These are phyloP conservation scores for Abelmoschus esculentus DNA, from an alignment of 345 rosid genomes.

Conservation along the genomic window DNA sequence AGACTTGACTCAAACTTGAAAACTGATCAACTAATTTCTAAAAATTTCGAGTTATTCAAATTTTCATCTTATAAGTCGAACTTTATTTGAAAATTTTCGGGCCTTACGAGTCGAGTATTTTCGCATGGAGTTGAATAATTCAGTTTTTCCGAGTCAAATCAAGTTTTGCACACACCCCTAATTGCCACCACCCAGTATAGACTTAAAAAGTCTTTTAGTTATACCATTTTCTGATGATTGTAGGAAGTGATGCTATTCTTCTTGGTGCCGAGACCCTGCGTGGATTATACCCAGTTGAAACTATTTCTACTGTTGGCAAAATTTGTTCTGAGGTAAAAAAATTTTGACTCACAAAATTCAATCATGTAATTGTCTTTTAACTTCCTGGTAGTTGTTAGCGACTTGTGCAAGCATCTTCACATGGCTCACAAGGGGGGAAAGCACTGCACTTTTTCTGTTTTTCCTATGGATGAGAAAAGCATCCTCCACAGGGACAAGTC, in stretches of 20 bases:
- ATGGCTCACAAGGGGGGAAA: background rate
- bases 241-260: conserved; percentile 98
- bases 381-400: background rate
- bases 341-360: background rate
- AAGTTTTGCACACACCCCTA: no score
- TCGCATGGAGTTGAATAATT: no score
- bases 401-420: background rate
- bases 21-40: no score
- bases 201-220: background rate
- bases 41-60: no score
- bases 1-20: no score
- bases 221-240: background rate
- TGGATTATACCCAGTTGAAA: conserved; percentile 87
- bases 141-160: no score
- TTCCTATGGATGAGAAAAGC: background rate
- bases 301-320: conserved; percentile 80
- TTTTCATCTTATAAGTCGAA: no score
- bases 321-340: conserved; percentile 97
- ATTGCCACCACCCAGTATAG: background rate
- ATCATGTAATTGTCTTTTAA: background rate
- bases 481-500: background rate
- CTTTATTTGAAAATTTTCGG: no score
- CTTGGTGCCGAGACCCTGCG: conserved; percentile 99
- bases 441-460: background rate
- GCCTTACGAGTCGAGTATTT: no score